Evolutionary conservation across 176 grass and related monocot species (phyloP).

Genomic region (Phoenix roebelenii): DNA sequence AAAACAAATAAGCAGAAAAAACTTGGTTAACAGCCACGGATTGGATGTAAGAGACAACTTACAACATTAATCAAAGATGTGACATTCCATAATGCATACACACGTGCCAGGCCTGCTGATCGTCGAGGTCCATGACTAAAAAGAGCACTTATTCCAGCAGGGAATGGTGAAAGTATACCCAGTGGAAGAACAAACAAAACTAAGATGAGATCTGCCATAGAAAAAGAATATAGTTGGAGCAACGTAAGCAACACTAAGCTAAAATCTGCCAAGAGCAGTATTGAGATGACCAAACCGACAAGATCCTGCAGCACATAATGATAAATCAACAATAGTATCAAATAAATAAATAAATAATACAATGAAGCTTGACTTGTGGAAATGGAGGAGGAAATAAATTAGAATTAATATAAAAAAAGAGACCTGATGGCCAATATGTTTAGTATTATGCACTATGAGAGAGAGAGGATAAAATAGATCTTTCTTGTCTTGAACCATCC

Average conservation of each 20-base stretch:
- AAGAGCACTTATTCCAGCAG: constrained; percentile 97
- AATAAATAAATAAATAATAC: constrained; percentile 12
- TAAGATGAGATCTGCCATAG: constrained; percentile 79
- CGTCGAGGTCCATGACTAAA: constrained; percentile 98
- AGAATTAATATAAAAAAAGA: constrained; percentile 4
- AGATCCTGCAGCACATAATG: constrained; percentile 69
- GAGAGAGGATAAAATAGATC: constrained; percentile 90
- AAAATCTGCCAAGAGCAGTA: constrained; percentile 92
- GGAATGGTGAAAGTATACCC: constrained; percentile 92
- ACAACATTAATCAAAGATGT: constrained; percentile 96
- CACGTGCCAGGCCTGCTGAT: constrained; percentile 87
- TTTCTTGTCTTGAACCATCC: constrained; percentile 68
- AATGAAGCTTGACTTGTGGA: background rate
- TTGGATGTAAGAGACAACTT: constrained; percentile 30
- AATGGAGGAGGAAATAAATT: constrained; percentile 3
- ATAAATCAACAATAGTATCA: constrained; percentile 18
- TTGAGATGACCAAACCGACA: constrained; percentile 94
- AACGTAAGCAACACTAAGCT: constrained; percentile 93
- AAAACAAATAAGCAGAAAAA: no score
- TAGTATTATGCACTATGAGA: constrained; percentile 92
- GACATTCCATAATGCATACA: constrained; percentile 99
- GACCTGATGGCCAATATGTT: constrained; percentile 95
- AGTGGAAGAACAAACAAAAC: constrained; percentile 97
- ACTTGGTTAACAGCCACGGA: no score
- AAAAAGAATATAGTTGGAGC: constrained; percentile 94